Conservation (phyloP, 2,329 filamentous ascomycete species). For the Acrocalymma vagum region DNA sequence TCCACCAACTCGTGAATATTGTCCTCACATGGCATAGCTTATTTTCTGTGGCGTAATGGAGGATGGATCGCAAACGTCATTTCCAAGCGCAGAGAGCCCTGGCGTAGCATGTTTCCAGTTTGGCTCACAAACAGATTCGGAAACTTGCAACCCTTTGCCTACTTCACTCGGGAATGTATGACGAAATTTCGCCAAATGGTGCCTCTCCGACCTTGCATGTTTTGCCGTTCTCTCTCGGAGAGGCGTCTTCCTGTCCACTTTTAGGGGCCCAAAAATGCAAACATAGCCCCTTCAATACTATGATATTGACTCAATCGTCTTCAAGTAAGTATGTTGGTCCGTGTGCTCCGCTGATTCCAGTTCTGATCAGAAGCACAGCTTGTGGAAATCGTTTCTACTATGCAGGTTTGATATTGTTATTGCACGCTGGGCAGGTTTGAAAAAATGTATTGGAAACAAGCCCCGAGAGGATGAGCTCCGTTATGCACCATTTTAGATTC, state of each 20-base stretch:
- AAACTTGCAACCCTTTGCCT: too few species aligned
- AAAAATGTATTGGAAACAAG: not conserved
- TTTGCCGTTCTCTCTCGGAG: conserved; percentile 4
- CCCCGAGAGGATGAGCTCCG: not conserved
- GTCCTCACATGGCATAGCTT: not conserved
- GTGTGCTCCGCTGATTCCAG: too few species aligned
- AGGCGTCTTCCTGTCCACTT: conserved; percentile 1
- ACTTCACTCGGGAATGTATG: too few species aligned
- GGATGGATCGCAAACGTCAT: too few species aligned
- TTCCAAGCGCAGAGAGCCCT: too few species aligned
- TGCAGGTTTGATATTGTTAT: conserved; percentile 3
- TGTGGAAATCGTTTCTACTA: conserved; percentile 7
- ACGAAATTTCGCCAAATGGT: not conserved
- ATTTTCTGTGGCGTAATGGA: not conserved
- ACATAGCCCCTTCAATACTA: not conserved
- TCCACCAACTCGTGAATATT: conserved; percentile 1
- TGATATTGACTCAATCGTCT: conserved; percentile 1
- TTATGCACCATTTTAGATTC: conserved; percentile 3
- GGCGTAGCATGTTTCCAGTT: too few species aligned
- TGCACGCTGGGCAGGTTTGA: conserved; percentile 1
- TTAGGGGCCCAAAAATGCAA: not conserved
- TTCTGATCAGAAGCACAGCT: too few species aligned
- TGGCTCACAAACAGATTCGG: too few species aligned
- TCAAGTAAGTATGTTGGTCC: too few species aligned
- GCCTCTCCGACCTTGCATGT: conserved; percentile 2